Evolutionary conservation across 2,329 filamentous ascomycete genomes (phyloP).

Genomic region (Paecilomyces niveus): DNA sequence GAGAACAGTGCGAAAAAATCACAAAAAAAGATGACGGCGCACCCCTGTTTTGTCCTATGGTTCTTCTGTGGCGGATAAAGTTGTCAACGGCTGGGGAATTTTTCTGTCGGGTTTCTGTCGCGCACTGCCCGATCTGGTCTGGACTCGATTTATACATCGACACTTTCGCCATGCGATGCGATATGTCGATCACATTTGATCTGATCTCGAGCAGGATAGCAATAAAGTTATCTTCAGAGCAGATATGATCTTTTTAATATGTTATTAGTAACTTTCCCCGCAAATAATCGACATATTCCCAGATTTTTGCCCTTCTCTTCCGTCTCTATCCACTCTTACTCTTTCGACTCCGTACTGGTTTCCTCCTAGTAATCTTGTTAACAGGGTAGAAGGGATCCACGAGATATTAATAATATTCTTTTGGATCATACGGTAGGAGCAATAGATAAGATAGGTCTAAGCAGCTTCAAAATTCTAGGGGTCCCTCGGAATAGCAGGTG

Average conservation of each 20-base stretch:
- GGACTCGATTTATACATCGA: neutral
- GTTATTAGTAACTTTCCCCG: neutral
- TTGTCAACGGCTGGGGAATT: neutral
- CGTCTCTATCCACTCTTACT: neutral
- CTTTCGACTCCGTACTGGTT: neutral
- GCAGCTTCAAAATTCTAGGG: too few species aligned
- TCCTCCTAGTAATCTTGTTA: too few species aligned
- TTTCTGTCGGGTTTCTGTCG: neutral
- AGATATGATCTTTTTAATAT: neutral
- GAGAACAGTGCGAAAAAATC: neutral
- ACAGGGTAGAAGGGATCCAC: too few species aligned
- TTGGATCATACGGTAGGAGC: too few species aligned
- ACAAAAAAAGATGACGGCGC: neutral
- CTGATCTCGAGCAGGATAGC: neutral
- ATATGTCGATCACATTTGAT: neutral
- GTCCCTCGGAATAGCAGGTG: too few species aligned
- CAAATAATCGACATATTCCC: neutral
- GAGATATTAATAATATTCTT: too few species aligned
- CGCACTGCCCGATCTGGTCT: neutral
- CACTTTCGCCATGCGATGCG: neutral
- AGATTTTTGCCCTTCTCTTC: neutral
- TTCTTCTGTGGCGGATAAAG: neutral
- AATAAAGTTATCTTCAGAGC: neutral
- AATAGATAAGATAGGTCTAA: too few species aligned
- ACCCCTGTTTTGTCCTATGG: neutral